A percentile compares a stretch with the other conserved stretches of the same genome.
These are phyloP conservation scores for Periconia macrospinosa DNA, from an alignment of 2,329 filamentous ascomycete genomes.

Conservation along the genomic window DNA sequence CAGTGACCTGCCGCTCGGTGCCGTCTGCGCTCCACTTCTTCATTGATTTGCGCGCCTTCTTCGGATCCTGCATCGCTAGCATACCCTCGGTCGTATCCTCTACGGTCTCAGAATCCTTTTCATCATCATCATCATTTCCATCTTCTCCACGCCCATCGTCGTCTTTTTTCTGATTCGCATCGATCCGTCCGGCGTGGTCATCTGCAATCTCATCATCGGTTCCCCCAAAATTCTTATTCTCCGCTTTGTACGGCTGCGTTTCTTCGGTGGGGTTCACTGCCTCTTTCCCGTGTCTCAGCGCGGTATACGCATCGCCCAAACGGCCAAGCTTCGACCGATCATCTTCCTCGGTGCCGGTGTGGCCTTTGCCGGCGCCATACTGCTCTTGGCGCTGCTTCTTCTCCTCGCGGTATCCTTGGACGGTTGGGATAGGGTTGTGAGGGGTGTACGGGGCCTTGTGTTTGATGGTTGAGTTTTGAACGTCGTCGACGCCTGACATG, in stretches of 20 bases:
- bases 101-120: conserved; percentile 26
- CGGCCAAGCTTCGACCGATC: conserved; percentile 38
- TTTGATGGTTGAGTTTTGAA: conserved; percentile 38
- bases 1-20: conserved; percentile 65
- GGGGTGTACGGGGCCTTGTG: conserved; percentile 49
- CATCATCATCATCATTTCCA: conserved; percentile 9
- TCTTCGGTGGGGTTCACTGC: conserved; percentile 21
- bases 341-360: conserved; percentile 20
- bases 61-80: conserved; percentile 43
- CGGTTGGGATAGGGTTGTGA: conserved; percentile 50
- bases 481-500: conserved; percentile 49
- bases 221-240: conserved; percentile 39
- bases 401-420: conserved; percentile 51
- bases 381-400: conserved; percentile 46
- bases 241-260: conserved; percentile 36
- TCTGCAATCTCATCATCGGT: conserved; percentile 30
- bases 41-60: conserved; percentile 52
- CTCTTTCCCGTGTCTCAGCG: conserved; percentile 34
- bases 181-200: conserved; percentile 33
- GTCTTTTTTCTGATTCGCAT: conserved; percentile 14
- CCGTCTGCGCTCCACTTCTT: conserved; percentile 52
- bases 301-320: conserved; percentile 40
- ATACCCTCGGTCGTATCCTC: conserved; percentile 51
- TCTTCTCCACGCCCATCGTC: conserved; percentile 7
- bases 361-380: conserved; percentile 22